Conservation (phyloP, 805 yeast genomes). For the Metschnikowia corniflorae region DNA sequence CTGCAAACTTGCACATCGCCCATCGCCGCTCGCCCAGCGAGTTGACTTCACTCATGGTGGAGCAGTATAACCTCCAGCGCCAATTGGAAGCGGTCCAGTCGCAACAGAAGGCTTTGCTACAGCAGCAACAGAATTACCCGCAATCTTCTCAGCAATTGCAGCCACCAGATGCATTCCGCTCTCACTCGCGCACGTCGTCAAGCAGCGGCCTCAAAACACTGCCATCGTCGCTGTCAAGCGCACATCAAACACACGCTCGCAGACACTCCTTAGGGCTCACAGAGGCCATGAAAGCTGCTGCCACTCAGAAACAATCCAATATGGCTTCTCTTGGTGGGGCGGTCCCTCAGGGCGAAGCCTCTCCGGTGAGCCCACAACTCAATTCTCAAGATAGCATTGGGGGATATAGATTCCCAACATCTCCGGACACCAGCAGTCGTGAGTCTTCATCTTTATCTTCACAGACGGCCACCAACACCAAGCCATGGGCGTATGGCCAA, state of each 20-base stretch:
- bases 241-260: slow-evolving; percentile 69
- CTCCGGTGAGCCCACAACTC: slow-evolving; percentile 17
- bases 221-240: slow-evolving; percentile 25
- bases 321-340: slow-evolving; percentile 25
- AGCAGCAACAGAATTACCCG: slow-evolving; percentile 48
- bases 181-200: slow-evolving; percentile 36
- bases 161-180: slow-evolving; percentile 26
- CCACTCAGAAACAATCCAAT: slow-evolving; percentile 62
- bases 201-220: slow-evolving; percentile 26
- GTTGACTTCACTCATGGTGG: slow-evolving; percentile 86
- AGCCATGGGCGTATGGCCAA: slow-evolving; percentile 41
- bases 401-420: slow-evolving; percentile 57
- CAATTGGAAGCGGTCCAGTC: slow-evolving; percentile 89
- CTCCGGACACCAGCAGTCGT: slow-evolving; percentile 22
- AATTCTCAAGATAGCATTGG: slow-evolving; percentile 19
- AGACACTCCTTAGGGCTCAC: slow-evolving; percentile 88
- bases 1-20: slow-evolving; percentile 73
- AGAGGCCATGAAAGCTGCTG: slow-evolving; percentile 97
- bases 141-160: slow-evolving; percentile 9
- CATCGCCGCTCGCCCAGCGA: slow-evolving; percentile 96
- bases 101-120: slow-evolving; percentile 84
- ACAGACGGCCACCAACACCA: slow-evolving; percentile 20
- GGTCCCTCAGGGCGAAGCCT: slow-evolving; percentile 5
- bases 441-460: slow-evolving; percentile 30
- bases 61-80: slow-evolving; percentile 83